phyloP scores from a whole-genome alignment of 2,329 filamentous ascomycete genomes.

The Coniochaeta ligniaria region DNA sequence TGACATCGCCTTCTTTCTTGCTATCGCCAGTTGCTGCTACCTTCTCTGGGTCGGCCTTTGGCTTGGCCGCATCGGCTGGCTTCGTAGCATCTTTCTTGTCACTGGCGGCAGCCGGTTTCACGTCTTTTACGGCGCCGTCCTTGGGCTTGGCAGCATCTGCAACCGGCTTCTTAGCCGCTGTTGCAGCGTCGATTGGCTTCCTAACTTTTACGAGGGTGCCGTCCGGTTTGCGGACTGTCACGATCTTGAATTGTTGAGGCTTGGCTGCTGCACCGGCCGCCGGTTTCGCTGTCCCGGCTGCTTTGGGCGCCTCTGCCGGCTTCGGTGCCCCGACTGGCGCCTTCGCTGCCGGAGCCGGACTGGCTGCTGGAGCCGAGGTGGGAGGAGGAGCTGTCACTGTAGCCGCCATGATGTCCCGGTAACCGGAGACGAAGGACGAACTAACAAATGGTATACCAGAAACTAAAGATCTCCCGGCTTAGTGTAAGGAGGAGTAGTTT shows the following conservation, averaged over 20 bases:
- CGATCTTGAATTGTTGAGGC: neutral
- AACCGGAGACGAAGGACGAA: neutral
- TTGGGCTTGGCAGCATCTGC: neutral
- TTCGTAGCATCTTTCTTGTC: neutral
- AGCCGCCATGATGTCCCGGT: neutral
- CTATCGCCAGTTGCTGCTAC: neutral
- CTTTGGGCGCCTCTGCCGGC: neutral
- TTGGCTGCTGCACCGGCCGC: neutral
- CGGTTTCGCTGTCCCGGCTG: neutral
- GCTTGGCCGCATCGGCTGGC: neutral
- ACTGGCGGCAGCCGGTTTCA: neutral
- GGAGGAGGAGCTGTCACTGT: neutral
- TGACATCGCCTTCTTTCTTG: neutral
- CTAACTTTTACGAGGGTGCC: neutral
- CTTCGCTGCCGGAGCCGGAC: neutral
- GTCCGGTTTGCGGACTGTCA: neutral
- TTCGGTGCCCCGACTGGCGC: neutral
- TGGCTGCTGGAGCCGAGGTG: neutral
- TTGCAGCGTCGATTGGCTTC: neutral
- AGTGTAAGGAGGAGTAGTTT: neutral
- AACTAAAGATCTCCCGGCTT: neutral
- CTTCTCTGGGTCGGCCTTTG: neutral
- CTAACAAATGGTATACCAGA: neutral
- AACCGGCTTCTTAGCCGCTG: neutral
- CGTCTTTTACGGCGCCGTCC: neutral